Conservation (phyloP, 2,329 filamentous ascomycete species). For the Colletotrichum acutatum region DNA sequence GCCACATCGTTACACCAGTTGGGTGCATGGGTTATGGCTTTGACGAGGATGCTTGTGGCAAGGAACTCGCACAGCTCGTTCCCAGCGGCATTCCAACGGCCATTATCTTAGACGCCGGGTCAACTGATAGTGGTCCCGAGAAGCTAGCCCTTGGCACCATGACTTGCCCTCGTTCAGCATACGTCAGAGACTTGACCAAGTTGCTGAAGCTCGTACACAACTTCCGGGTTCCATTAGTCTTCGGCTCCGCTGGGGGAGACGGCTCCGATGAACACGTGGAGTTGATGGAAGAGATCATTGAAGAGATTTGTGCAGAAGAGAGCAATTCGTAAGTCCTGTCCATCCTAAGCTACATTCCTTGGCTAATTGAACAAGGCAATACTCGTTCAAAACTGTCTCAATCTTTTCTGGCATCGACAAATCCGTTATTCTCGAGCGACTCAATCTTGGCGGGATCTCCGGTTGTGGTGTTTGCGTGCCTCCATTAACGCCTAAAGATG, state of each 20-base stretch:
- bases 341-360: neutral
- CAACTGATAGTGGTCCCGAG: constrained; percentile 50
- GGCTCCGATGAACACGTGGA: constrained; percentile 56
- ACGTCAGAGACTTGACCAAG: constrained; percentile 53
- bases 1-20: constrained; percentile 57
- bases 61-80: constrained; percentile 41
- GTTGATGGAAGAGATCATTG: constrained; percentile 52
- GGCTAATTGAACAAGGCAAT: neutral
- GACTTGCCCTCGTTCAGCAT: constrained; percentile 52
- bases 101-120: constrained; percentile 49
- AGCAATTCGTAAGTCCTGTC: constrained; percentile 26
- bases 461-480: constrained; percentile 56
- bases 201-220: constrained; percentile 47
- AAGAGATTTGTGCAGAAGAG: constrained; percentile 45
- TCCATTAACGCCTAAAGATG: constrained; percentile 47
- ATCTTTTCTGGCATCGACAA: constrained; percentile 54
- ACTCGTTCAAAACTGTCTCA: constrained; percentile 46
- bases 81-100: constrained; percentile 44
- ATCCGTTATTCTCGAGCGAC: constrained; percentile 41
- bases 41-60: constrained; percentile 43
- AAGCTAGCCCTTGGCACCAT: constrained; percentile 54
- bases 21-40: constrained; percentile 63
- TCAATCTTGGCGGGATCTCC: constrained; percentile 43
- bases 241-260: constrained; percentile 59
- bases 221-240: constrained; percentile 51